Evolutionary conservation across 2,329 filamentous ascomycete genomes (phyloP), one percentile per base, ranked within the genome.

Genomic region (Huntiella omanensis): DNA sequence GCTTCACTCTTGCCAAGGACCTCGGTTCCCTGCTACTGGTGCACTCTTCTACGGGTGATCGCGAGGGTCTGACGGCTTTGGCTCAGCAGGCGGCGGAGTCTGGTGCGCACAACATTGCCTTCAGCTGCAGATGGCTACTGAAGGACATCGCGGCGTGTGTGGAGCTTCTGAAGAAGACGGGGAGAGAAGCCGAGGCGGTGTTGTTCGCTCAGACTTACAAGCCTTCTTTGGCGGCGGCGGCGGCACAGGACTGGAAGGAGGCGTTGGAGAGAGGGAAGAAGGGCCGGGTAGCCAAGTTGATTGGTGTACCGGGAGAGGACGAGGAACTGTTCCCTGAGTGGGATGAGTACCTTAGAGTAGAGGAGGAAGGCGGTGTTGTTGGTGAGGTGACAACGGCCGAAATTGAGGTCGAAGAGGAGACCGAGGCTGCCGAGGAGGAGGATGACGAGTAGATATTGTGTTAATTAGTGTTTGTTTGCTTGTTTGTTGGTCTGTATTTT

Each of bases 151-250:
- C 84, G 22, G 81, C 73, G 15, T 95, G 87, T 57, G 76, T 88
- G 16, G 76, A 85, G 48, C 71, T 92, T 5, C 73, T 98, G 8
- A 69, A 75, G 41, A 77, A 79, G 60, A 95, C 88, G 0, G 79
- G 79, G 53, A 74, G 91, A 40, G 64, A 78, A 33, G 80, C 87
- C 0, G 91, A 98, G 63, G 83, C 91, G 0, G 86, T 86, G 0
- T 69, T 98, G 22, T 93, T 96, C 60, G 77, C 85, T 4, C 88
- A 96, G 63, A 98, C 88, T 2, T 98, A 96, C 64, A 91, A 87
- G 66, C 91, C 91, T 1, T 87, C 80, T 52, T 61, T 78, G 22
- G 75, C 84, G 11, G 64, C 70, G 1, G 71, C 68, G 1, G 69
- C 86, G 1, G 85, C 83, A 4, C 68, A 69, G 50, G 64, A 74